Evolutionary conservation across 257 asterid genomes (phyloP), one percentile per base, ranked within the genome.

Genomic region (Rehmannia glutinosa): DNA sequence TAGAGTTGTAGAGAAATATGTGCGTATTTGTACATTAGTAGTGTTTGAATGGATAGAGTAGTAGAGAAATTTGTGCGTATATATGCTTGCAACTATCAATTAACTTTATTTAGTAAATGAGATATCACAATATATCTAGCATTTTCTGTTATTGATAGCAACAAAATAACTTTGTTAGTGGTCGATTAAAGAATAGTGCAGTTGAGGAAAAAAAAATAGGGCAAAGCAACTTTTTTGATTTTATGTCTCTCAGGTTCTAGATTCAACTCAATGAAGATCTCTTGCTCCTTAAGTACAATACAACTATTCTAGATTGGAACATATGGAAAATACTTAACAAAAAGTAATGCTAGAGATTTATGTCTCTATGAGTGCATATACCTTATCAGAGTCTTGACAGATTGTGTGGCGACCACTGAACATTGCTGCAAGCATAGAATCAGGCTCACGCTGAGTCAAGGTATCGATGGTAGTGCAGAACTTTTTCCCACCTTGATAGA

Each of bases 371-470:
- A 32, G 69, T 57, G 66, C 15, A 28, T 27, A 36, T 81, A 86
- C 97, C 97, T 83, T 87, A 13, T 84, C 88, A 30, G 91, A 64
- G 43, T 86, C 95, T 69, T 78, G 90, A 75, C 73, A 69, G 73
- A 90, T 64, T 32, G 93, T 77, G 79, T 92, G 97, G 53, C 97
- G 91, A 62, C 96, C 98, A 71, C 98, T 92, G 80, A 90, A 92
- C 96, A 92, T 92, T 24, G 96, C 98, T 7, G 96, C 92, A 66
- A 92, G 96, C 97, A 92, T 92, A 43, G 97, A 92, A 52, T 87
- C 84, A 27, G 98, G 97, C 74, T 92, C 97, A 17, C 97, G 84
- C 69, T 80, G 91, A 21, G 96, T 87, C 83, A 92, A 72, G 5
- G 98, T 89, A 80, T 86, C 97, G 52, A 79, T 64, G 16, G 97